phyloP scores from a whole-genome alignment of 2,329 filamentous ascomycete genomes.

The Cladosporium halotolerans region DNA sequence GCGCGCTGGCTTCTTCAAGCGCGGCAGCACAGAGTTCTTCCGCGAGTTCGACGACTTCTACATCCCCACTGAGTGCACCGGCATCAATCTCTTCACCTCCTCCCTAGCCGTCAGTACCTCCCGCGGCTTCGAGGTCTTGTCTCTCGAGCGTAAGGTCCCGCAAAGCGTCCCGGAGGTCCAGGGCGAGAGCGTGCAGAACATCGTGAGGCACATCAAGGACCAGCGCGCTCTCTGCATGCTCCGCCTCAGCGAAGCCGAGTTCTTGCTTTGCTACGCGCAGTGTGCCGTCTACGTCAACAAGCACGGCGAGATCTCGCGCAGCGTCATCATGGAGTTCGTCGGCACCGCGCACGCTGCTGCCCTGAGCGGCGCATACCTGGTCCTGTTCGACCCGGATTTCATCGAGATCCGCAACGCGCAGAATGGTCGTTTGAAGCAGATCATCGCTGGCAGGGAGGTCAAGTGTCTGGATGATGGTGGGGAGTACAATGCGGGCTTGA shows the following conservation, averaged over 20 bases:
- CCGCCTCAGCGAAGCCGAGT: slow-evolving; percentile 79
- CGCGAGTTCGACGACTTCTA: slow-evolving; percentile 99
- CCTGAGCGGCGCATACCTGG: slow-evolving; percentile 82
- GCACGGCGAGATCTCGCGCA: slow-evolving; percentile 88
- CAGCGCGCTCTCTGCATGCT: slow-evolving; percentile 94
- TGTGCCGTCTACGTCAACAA: slow-evolving; percentile 98
- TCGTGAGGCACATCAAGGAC: slow-evolving; percentile 73
- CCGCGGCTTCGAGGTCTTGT: slow-evolving; percentile 91
- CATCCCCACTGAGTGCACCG: slow-evolving; percentile 89
- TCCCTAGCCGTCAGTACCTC: slow-evolving; percentile 87
- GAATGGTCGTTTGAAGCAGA: slow-evolving; percentile 87
- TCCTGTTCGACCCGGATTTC: slow-evolving; percentile 93
- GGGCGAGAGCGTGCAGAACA: slow-evolving; percentile 71
- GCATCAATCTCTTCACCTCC: slow-evolving; percentile 91
- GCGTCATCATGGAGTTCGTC: slow-evolving; percentile 98
- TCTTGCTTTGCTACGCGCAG: slow-evolving; percentile 88
- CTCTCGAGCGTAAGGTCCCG: slow-evolving; percentile 92
- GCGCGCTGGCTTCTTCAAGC: slow-evolving; percentile 56
- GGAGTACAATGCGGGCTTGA: slow-evolving; percentile 44
- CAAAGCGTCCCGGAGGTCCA: slow-evolving; percentile 88
- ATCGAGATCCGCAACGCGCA: slow-evolving; percentile 96
- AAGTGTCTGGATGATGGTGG: slow-evolving; percentile 83
- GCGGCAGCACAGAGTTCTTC: slow-evolving; percentile 86
- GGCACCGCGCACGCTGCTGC: slow-evolving; percentile 82
- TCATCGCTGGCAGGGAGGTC: slow-evolving; percentile 87